A percentile compares a stretch with the other conserved stretches of the same genome.
Conservation (phyloP, 1,139 yeast species). For the Entelexis sorbosivorans region DNA sequence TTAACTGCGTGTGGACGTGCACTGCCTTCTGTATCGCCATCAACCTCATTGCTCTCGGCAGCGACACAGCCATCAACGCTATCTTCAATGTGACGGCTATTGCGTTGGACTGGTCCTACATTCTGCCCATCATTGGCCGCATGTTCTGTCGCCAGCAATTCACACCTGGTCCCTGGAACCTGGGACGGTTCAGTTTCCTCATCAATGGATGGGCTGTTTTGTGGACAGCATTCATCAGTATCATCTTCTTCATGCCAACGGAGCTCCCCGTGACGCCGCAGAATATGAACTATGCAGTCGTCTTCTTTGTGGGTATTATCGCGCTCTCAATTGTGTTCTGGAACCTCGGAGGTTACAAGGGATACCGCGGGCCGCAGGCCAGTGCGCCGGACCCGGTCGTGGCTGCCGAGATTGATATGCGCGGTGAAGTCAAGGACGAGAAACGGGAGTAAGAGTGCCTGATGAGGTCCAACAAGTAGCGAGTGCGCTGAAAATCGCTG, state of each 20-base stretch:
- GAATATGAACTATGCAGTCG: slow-evolving; percentile 59
- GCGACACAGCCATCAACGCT: slow-evolving; percentile 56
- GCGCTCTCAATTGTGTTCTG: slow-evolving; percentile 44
- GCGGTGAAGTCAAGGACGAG: slow-evolving; percentile 22
- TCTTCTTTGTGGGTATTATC: slow-evolving; percentile 59
- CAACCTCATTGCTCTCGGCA: slow-evolving; percentile 53
- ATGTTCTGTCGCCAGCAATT: slow-evolving; percentile 45
- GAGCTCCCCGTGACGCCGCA: slow-evolving; percentile 30
- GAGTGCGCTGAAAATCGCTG: too few species aligned
- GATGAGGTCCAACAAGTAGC: too few species aligned
- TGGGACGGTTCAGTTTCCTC: slow-evolving; percentile 42
- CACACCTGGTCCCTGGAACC: slow-evolving; percentile 58
- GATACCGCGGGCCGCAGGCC: slow-evolving; percentile 60
- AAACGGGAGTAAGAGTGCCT: slow-evolving; percentile 19
- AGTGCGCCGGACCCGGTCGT: slow-evolving; percentile 36
- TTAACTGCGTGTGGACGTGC: slow-evolving; percentile 60
- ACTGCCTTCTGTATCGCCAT: slow-evolving; percentile 44
- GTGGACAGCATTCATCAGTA: slow-evolving; percentile 34
- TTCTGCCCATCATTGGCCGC: slow-evolving; percentile 54
- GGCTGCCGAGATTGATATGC: slow-evolving; percentile 20
- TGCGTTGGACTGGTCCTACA: slow-evolving; percentile 58
- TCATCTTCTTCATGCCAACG: slow-evolving; percentile 34
- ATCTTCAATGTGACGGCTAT: slow-evolving; percentile 70
- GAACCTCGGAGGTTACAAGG: slow-evolving; percentile 46
- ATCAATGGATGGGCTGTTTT: slow-evolving; percentile 32